Base-by-base conservation (phyloP, 148 eudicot species). In the Linanthus parryae region DNA sequence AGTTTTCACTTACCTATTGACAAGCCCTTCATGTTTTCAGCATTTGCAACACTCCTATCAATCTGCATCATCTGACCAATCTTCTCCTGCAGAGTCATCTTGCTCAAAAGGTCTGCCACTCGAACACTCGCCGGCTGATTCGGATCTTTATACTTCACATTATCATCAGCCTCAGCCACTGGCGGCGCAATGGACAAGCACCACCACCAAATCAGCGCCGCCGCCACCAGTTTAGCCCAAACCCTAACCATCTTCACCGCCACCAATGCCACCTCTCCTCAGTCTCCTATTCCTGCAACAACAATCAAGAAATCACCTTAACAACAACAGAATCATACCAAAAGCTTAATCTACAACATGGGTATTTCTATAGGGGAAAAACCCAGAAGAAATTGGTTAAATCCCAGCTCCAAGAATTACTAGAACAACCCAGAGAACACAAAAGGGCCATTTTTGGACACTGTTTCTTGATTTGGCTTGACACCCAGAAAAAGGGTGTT, bases 21-120 rank as follows among this genome's bases (percentile, higher is more conserved):
- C 38, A 63, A 73, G 27, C 76, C 54, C 69, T 63, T 75, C 82
- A 85, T 71, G 34, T 79, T 58, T 23, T 73, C 71, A 68, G 76
- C 52, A 37, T 71, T 63, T 39, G 94, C 88, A 58, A 65, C 68
- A 11, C 67, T 40, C 40, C 83, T 72, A 45, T 85, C 94, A 66
- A 85, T 81, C 75, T 85, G 94, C 56, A 79, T 67, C 94, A 85
- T 85, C 58, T 85, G 94, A 48, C 94, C 94, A 63, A 85, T 85
- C 72, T 85, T 85, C 67, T 85, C 94, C 34, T 68, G 68, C 69
- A 85, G 71, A 63, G 78, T 85, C 88, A 85, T 85, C 38, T 78
- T 63, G 37, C 73, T 54, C 50, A 81, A 33, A 43, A 85, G 88
- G 56, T 85, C 94, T 34, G 75, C 63, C 2, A 76, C 84, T 15